Percentiles rank a stretch among this genome's conserved stretches.
Evolutionary conservation across 2,329 filamentous ascomycete genomes (phyloP).

Genomic region (Xylaria sp.): DNA sequence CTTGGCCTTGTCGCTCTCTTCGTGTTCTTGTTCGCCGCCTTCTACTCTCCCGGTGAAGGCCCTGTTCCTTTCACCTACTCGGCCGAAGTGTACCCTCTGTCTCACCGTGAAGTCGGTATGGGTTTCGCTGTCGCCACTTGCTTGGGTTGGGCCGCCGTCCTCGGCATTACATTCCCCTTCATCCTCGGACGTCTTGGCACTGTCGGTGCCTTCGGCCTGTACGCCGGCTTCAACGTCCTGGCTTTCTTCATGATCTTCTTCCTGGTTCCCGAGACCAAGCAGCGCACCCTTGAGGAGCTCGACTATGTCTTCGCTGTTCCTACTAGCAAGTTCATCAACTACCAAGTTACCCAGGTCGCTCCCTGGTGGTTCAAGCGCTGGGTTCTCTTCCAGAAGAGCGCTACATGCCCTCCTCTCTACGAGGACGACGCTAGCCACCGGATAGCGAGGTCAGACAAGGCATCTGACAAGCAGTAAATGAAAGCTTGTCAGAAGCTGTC

Average conservation of each 20-base stretch:
- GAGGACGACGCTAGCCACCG: constrained; percentile 14
- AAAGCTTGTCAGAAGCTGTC: background rate
- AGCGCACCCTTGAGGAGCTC: constrained; percentile 62
- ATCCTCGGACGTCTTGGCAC: constrained; percentile 60
- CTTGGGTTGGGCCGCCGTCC: constrained; percentile 68
- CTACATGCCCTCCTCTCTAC: constrained; percentile 48
- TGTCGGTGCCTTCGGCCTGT: constrained; percentile 60
- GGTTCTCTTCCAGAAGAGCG: constrained; percentile 48
- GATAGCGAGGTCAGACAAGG: background rate
- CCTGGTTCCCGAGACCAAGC: constrained; percentile 63
- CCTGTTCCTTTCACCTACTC: constrained; percentile 75
- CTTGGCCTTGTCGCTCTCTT: constrained; percentile 67
- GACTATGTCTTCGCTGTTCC: constrained; percentile 61
- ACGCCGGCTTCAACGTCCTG: constrained; percentile 59
- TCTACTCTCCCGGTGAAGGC: constrained; percentile 74
- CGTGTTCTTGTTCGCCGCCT: constrained; percentile 69
- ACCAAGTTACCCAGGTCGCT: constrained; percentile 54
- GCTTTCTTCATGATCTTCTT: constrained; percentile 61
- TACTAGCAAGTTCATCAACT: constrained; percentile 54
- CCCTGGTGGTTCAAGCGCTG: constrained; percentile 55
- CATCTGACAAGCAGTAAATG: constrained; percentile 7
- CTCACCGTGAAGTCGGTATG: constrained; percentile 78
- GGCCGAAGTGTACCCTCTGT: constrained; percentile 76
- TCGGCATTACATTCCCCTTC: constrained; percentile 72
- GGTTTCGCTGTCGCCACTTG: constrained; percentile 75